phyloP scores from a whole-genome alignment of 1,284 basidiomycete species.

The Heliocybe sulcata region DNA sequence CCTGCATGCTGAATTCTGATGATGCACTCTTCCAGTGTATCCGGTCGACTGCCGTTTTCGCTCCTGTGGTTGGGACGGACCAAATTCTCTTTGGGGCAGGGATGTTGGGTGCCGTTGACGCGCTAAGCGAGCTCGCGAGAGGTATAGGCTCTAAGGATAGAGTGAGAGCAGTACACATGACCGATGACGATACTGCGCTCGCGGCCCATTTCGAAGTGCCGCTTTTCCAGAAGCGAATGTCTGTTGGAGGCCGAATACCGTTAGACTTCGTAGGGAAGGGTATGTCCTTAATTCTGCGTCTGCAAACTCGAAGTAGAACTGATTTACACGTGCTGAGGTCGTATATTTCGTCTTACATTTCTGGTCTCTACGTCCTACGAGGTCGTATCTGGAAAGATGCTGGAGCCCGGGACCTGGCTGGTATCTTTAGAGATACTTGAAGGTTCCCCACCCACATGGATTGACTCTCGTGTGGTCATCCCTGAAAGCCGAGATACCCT shows the following conservation, averaged over 20 bases:
- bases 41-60: conserved; percentile 38
- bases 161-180: conserved; percentile 39
- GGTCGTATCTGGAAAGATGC: conserved; percentile 10
- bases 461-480: conserved; percentile 52
- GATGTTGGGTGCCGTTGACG: not conserved
- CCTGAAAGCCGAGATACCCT: conserved; percentile 24
- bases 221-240: conserved; percentile 65
- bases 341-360: conserved; percentile 58
- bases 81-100: conserved; percentile 45
- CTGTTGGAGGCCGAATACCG: conserved; percentile 42
- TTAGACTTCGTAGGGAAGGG: conserved; percentile 67
- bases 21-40: conserved; percentile 57
- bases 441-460: conserved; percentile 50
- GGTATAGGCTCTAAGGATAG: conserved; percentile 37
- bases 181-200: conserved; percentile 42
- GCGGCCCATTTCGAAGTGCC: conserved; percentile 43
- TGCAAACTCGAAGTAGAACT: conserved; percentile 1
- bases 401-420: conserved; percentile 44
- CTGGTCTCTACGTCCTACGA: conserved; percentile 22
- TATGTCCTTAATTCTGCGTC: conserved; percentile 18
- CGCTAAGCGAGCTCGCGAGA: conserved; percentile 13
- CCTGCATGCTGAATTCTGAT: conserved; percentile 57
- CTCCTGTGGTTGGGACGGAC: conserved; percentile 44
- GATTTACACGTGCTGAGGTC: conserved; percentile 28
- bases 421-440: conserved; percentile 46